phyloP scores from a whole-genome alignment of 768 basidiomycete species.

The Suillus tomentosus region DNA sequence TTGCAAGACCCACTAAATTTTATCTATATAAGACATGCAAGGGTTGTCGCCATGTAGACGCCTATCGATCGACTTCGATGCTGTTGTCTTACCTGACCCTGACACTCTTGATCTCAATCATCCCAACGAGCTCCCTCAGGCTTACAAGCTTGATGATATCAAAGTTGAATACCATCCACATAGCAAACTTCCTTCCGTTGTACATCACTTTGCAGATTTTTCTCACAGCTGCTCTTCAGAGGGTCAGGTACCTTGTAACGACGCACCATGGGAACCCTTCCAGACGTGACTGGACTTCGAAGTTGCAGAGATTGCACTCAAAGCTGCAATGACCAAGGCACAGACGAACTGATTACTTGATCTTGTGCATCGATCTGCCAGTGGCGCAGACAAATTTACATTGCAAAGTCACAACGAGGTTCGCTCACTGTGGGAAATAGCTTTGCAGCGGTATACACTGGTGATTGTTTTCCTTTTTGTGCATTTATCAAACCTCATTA shows the following conservation, averaged over 20 bases:
- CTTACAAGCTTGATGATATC: background rate
- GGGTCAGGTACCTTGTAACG: background rate
- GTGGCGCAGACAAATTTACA: background rate
- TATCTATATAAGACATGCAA: background rate
- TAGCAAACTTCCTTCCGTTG: accelerated
- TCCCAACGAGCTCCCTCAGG: background rate
- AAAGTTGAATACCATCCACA: background rate
- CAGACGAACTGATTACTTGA: background rate
- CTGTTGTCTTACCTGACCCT: background rate
- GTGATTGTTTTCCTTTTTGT: background rate
- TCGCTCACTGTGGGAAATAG: background rate
- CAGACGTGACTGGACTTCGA: background rate
- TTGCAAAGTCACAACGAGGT: background rate
- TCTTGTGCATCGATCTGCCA: background rate
- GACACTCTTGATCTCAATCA: background rate
- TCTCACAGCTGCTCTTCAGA: background rate
- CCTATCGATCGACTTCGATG: background rate
- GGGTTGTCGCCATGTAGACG: too few species aligned
- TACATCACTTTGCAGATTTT: background rate
- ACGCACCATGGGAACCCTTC: background rate
- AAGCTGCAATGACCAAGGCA: background rate
- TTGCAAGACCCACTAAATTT: background rate
- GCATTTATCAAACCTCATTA: background rate
- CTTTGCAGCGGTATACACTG: background rate
- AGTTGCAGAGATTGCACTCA: background rate